Base-by-base conservation (phyloP, 108 stramenopile species). In the Nitzschia sp. region DNA sequence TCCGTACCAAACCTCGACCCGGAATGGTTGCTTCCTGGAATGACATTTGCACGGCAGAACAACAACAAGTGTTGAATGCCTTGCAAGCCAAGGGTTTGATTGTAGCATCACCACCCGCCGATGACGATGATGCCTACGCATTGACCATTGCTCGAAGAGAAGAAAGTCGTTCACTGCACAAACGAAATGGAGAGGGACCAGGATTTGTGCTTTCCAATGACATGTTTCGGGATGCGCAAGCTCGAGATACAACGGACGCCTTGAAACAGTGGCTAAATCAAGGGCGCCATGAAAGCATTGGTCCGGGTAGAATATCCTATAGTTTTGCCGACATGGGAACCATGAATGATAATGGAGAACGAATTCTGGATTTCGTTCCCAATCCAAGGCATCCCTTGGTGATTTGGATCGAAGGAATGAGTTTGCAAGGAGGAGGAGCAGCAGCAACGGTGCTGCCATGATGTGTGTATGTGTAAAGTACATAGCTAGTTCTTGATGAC, bases 101-200 rank as follows among this genome's bases (percentile, higher is more conserved):
- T 54, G 85, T 88, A 19, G 66, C 83, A 11, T 72, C 88, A 31
- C 93, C 93, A 27, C 87, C 90, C 3, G 83, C 79, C 3, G 93
- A 94, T 66, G 90, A 94, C 46, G 93, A 94, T 54, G 93, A 94
- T 78, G 85, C 93, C 9, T 94, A 94, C 65, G 86, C 80, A 0
- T 33, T 94, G 5, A 80, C 82, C 11, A 84, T 94, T 68, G 88
- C 90, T 0, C 74, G 81, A 47, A 83, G 90, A 51, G 90, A 89
- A 56, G 84, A 82, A 36, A 69, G 51, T 29, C 75, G 84, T 32
- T 59, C 70, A 3, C 35, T 71, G 64, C n/a, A n/a, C n/a, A 70
- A 70, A 71, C 64, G 71, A n/a, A 65, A 82, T 53, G 79, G 66
- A 18, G 67, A 54, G 28, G 85, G 87, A 11, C 76, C 83, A 31